phyloP scores from a whole-genome alignment of 805 yeast species.

The Cyberlindnera misumaiensis region DNA sequence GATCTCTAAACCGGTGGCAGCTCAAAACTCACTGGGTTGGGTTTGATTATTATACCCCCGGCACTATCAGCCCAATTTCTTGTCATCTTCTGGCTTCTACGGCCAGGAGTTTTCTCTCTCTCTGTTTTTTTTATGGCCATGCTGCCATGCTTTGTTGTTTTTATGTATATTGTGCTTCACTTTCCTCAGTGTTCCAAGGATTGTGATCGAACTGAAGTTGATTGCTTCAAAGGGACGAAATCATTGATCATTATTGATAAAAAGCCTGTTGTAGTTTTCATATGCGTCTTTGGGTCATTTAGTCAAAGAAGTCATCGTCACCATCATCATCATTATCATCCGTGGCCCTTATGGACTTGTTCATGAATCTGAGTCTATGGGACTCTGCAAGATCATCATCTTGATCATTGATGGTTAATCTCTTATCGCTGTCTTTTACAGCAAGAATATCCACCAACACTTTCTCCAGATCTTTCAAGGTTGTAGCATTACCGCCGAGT shows the following conservation, averaged over 20 bases:
- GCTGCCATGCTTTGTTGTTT: background rate
- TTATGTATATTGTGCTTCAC: background rate
- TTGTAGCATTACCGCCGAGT: conserved; percentile 80
- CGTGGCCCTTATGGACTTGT: conserved; percentile 44
- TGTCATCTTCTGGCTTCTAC: no score
- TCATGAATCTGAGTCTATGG: conserved; percentile 47
- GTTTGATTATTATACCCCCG: conserved; percentile 14
- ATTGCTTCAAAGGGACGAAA: background rate
- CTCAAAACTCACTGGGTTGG: conserved; percentile 73
- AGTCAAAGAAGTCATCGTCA: conserved; percentile 44
- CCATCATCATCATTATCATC: conserved; percentile 36
- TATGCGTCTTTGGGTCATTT: conserved; percentile 2
- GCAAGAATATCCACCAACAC: conserved; percentile 64
- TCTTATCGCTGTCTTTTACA: conserved; percentile 56
- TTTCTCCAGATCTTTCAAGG: conserved; percentile 60
- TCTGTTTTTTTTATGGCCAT: no score
- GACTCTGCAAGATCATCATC: conserved; percentile 54
- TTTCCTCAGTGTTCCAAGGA: no score
- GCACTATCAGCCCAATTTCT: no score
- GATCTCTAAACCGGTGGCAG: conserved; percentile 64
- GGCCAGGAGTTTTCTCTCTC: no score
- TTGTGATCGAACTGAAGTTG: background rate
- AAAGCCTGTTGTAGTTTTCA: no score
- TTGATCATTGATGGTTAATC: conserved; percentile 55
- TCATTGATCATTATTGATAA: no score